Conservation (phyloP, 1,139 yeast genomes). For the Geotrichum carabidarum region DNA sequence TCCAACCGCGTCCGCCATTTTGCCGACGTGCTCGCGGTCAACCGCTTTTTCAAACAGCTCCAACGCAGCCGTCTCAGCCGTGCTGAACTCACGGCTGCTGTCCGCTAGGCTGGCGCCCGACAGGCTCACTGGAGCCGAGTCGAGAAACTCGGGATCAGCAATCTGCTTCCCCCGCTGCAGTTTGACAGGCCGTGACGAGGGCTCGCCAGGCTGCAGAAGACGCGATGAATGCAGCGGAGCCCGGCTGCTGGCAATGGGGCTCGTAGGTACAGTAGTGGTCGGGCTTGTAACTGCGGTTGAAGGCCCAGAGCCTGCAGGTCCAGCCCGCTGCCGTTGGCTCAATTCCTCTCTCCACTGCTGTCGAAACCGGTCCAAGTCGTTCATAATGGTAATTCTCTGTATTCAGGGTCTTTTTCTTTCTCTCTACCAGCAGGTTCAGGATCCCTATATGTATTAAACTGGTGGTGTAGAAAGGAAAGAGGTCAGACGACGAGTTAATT, state of each 20-base stretch:
- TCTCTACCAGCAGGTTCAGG: too few species aligned
- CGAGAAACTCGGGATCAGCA: neutral
- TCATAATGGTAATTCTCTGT: neutral
- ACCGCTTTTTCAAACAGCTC: constrained; percentile 64
- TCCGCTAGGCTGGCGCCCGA: neutral
- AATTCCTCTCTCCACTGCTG: constrained; percentile 1
- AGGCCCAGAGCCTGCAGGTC: neutral
- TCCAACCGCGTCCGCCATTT: constrained; percentile 73
- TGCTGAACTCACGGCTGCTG: neutral
- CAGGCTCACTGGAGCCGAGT: neutral
- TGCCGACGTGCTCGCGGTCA: constrained; percentile 65
- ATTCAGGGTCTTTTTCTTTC: too few species aligned
- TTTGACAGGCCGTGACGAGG: neutral
- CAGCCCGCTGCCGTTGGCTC: constrained; percentile 1
- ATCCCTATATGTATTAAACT: too few species aligned
- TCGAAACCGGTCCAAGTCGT: constrained; percentile 3
- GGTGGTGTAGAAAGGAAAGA: too few species aligned
- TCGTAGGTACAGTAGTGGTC: neutral
- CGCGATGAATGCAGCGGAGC: neutral
- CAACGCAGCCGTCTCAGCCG: constrained; percentile 43
- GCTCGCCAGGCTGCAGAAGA: neutral
- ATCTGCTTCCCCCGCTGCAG: neutral
- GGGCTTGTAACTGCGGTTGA: neutral
- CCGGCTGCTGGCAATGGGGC: neutral
- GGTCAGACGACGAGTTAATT: too few species aligned